These are phyloP conservation scores for Heliosperma pusillum DNA, from an alignment of 148 eudicot genomes.

Conservation along the genomic window DNA sequence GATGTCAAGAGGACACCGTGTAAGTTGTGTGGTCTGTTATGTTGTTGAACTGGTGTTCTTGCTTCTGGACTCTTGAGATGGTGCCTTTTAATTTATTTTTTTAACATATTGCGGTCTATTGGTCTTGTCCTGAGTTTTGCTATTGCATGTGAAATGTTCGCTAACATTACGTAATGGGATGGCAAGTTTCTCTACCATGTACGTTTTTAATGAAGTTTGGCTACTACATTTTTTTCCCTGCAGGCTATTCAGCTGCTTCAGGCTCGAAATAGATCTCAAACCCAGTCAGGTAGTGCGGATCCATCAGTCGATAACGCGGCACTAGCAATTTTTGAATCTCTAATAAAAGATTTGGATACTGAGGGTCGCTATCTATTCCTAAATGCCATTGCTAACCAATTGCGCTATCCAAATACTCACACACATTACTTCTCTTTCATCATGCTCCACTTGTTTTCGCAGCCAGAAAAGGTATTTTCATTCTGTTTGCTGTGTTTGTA, in stretches of 20 bases:
- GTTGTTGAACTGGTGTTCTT: too few relatives aligned
- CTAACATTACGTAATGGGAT: not conserved
- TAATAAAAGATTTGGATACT: conserved; percentile 69
- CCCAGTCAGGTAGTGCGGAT: conserved; percentile 51
- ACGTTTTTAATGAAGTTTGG: not conserved
- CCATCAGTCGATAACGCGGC: conserved; percentile 54
- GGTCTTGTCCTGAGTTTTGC: not conserved
- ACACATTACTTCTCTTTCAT: conserved; percentile 88
- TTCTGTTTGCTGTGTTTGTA: not conserved
- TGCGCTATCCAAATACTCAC: conserved; percentile 93
- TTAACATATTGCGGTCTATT: not conserved
- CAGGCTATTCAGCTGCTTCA: conserved; percentile 93
- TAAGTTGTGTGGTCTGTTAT: too few relatives aligned
- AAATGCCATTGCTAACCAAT: conserved; percentile 88
- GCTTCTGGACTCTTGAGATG: too few relatives aligned
- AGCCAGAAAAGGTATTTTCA: conserved; percentile 63
- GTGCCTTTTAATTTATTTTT: too few relatives aligned
- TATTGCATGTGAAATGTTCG: not conserved
- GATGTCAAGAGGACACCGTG: too few relatives aligned
- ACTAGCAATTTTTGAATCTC: conserved; percentile 65
- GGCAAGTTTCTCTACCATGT: not conserved
- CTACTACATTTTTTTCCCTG: conserved; percentile 9
- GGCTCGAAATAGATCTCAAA: conserved; percentile 53
- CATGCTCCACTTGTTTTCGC: conserved; percentile 66
- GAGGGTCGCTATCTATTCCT: conserved; percentile 91